Conservation (phyloP, 2,329 filamentous ascomycete species). For the Ilyonectria sp. region DNA sequence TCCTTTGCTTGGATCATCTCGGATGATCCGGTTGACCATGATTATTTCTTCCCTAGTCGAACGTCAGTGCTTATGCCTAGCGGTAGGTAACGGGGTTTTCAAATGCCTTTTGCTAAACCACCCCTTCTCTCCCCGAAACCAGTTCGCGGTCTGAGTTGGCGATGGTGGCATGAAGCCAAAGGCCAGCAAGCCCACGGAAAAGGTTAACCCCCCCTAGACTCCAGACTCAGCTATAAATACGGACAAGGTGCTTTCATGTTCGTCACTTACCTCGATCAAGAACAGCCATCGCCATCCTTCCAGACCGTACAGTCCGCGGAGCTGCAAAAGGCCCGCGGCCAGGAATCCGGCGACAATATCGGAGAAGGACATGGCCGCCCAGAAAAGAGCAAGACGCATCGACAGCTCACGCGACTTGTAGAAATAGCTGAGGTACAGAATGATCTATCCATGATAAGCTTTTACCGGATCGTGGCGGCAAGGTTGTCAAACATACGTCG, state of each 20-base stretch:
- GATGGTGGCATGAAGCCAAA: conserved; percentile 45
- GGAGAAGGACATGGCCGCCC: conserved; percentile 60
- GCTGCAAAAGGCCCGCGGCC: conserved; percentile 66
- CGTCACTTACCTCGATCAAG: conserved; percentile 49
- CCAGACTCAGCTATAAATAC: background rate
- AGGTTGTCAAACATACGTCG: conserved; percentile 28
- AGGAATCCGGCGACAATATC: conserved; percentile 38
- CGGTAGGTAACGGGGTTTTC: background rate
- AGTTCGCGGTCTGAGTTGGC: conserved; percentile 63
- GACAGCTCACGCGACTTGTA: conserved; percentile 71
- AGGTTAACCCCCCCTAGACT: conserved; percentile 51
- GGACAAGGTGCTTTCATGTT: conserved; percentile 10
- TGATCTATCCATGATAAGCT: conserved; percentile 49
- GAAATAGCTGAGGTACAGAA: conserved; percentile 79
- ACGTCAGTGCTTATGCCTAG: background rate
- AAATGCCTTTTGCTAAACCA: conserved; percentile 47
- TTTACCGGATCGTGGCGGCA: conserved; percentile 8
- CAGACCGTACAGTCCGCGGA: conserved; percentile 65
- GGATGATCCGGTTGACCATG: conserved; percentile 68
- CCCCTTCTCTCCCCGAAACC: conserved; percentile 67
- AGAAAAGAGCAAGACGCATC: conserved; percentile 76
- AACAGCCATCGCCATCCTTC: conserved; percentile 74
- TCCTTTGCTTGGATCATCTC: conserved; percentile 72
- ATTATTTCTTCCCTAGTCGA: conserved; percentile 64
- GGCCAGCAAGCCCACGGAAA: conserved; percentile 38